These are phyloP conservation scores for Brettanomyces bruxellensis DNA, from an alignment of 805 yeast genomes.

Conservation along the genomic window DNA sequence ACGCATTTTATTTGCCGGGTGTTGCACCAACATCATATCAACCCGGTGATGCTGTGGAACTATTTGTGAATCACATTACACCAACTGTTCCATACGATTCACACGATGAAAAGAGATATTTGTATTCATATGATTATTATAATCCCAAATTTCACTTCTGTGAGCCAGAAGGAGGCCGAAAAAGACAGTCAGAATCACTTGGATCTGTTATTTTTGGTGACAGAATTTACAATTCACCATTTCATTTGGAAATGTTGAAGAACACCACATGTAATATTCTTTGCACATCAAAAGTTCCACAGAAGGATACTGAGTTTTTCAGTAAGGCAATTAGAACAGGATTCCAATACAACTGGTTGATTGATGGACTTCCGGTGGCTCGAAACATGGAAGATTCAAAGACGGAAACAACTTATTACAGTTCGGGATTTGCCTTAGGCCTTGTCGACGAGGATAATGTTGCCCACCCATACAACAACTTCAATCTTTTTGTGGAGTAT, in stretches of 20 bases:
- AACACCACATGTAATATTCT: constrained; percentile 58
- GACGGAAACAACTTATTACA: constrained; percentile 57
- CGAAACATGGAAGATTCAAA: constrained; percentile 45
- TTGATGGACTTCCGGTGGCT: constrained; percentile 94
- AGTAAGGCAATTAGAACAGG: constrained; percentile 74
- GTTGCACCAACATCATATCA: constrained; percentile 89
- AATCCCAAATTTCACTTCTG: constrained; percentile 80
- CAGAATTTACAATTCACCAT: constrained; percentile 89
- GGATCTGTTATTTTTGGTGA: constrained; percentile 95
- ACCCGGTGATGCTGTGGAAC: constrained; percentile 61
- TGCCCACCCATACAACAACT: constrained; percentile 74
- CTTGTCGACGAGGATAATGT: constrained; percentile 42
- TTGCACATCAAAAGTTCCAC: constrained; percentile 54
- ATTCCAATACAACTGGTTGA: constrained; percentile 83
- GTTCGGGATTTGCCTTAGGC: constrained; percentile 79
- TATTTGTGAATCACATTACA: constrained; percentile 84
- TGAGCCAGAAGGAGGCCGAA: constrained; percentile 54
- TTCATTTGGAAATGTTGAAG: constrained; percentile 68
- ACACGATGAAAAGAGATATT: constrained; percentile 40
- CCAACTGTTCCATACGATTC: constrained; percentile 49
- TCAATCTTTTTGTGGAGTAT: constrained; percentile 69
- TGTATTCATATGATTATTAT: constrained; percentile 77
- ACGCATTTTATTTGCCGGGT: constrained; percentile 80
- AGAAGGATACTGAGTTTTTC: constrained; percentile 64
- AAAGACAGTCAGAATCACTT: constrained; percentile 76